Percentiles rank a stretch among this genome's conserved stretches.
phyloP scores from a whole-genome alignment of 75 land plant species.

The Larix kaempferi region DNA sequence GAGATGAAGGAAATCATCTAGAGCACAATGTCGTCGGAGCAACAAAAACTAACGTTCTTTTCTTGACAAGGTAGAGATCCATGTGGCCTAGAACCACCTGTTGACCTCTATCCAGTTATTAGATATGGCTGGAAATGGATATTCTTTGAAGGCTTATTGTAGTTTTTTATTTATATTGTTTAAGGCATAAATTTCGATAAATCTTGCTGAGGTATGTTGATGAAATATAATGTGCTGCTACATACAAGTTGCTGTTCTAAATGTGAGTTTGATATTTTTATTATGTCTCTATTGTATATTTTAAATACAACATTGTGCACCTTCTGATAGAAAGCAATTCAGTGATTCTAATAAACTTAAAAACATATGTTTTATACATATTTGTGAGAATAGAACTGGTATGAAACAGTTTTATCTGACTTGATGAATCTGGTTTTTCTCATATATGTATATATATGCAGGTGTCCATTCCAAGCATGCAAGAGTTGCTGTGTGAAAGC shows the following conservation, averaged over 20 bases:
- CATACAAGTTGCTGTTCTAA: not conserved
- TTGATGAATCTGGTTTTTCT: not conserved
- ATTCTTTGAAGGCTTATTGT: too few species aligned
- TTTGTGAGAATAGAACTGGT: too few species aligned
- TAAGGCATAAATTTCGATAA: not conserved
- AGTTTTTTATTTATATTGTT: not conserved
- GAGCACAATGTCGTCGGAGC: too few species aligned
- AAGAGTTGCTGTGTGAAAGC: constrained; percentile 14
- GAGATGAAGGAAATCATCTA: too few species aligned
- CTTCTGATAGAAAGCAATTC: not conserved
- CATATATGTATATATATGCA: not conserved
- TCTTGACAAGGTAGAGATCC: too few species aligned
- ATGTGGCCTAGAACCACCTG: too few species aligned
- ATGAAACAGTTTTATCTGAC: too few species aligned
- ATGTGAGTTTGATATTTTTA: not conserved
- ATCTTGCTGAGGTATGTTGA: not conserved
- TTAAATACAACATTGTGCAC: not conserved
- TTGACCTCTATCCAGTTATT: too few species aligned
- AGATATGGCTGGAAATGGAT: too few species aligned
- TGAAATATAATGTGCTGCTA: not conserved
- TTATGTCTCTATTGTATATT: not conserved
- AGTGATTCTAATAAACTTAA: not conserved
- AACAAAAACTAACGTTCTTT: too few species aligned
- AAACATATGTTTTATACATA: not conserved
- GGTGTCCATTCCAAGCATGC: constrained; percentile 12